Conservation (phyloP, 2,329 filamentous ascomycete species). For the Sphaerulina populicola region DNA sequence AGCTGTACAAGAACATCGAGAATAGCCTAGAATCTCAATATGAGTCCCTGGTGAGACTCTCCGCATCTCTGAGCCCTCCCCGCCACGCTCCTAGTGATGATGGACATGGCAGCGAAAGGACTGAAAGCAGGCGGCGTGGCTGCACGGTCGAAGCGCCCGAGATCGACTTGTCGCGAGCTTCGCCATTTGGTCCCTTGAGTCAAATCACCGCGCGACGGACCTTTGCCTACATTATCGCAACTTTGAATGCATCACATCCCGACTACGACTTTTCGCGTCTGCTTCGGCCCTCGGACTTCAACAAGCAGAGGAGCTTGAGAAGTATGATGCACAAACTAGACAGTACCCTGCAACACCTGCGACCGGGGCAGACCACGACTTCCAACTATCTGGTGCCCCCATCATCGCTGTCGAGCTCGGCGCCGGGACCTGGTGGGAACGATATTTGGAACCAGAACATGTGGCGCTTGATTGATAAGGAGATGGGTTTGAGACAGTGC, state of each 20-base stretch:
- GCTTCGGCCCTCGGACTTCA: constrained; percentile 81
- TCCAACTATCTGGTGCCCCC: constrained; percentile 26
- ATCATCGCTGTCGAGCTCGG: constrained; percentile 20
- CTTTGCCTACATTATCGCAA: constrained; percentile 93
- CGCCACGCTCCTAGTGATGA: constrained; percentile 22
- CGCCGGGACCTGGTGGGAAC: constrained; percentile 24
- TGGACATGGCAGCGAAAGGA: constrained; percentile 17
- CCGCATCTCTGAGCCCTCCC: constrained; percentile 78
- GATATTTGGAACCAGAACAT: constrained; percentile 73
- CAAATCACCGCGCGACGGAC: constrained; percentile 82
- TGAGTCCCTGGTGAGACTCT: constrained; percentile 75
- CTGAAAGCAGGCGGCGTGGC: constrained; percentile 28
- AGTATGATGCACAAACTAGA: constrained; percentile 81
- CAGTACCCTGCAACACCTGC: constrained; percentile 76
- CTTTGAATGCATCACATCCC: constrained; percentile 86
- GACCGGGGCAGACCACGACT: constrained; percentile 43
- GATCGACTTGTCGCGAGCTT: constrained; percentile 69
- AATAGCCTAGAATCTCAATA: constrained; percentile 84
- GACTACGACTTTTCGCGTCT: constrained; percentile 97
- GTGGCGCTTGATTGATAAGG: constrained; percentile 87
- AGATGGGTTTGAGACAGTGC: constrained; percentile 87
- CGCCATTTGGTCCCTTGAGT: constrained; percentile 83
- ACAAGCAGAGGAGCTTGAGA: constrained; percentile 69
- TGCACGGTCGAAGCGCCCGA: constrained; percentile 29
- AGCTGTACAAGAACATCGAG: constrained; percentile 92